Evolutionary conservation across 2,329 filamentous ascomycete species (phyloP).

Genomic region (Aspergillus fijiensis): DNA sequence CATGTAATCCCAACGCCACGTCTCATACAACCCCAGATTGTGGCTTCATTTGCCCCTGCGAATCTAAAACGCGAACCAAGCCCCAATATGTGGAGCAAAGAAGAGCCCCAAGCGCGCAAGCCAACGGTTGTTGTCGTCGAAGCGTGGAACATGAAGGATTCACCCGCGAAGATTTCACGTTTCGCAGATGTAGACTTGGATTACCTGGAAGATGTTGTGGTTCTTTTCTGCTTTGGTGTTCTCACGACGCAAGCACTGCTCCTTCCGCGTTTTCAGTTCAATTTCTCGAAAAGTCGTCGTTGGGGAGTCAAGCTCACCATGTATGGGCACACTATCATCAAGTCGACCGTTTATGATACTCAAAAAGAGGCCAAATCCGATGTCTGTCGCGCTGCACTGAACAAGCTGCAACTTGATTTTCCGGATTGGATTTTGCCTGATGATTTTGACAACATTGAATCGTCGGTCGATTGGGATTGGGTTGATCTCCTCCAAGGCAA

Average conservation of each 20-base stretch:
- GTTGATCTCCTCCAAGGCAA: conserved; percentile 29
- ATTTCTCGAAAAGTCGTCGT: conserved; percentile 8
- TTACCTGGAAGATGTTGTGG: conserved; percentile 10
- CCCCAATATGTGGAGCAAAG: background rate
- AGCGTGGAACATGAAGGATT: background rate
- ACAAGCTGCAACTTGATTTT: conserved; percentile 23
- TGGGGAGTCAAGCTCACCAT: conserved; percentile 32
- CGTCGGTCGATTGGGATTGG: conserved; percentile 30
- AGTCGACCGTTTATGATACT: conserved; percentile 10
- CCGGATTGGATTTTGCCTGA: conserved; percentile 31
- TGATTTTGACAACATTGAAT: conserved; percentile 20
- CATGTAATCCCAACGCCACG: background rate
- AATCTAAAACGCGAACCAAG: background rate
- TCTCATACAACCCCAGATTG: background rate
- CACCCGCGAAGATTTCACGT: background rate
- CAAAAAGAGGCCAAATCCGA: conserved; percentile 24
- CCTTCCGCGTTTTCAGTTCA: conserved; percentile 27
- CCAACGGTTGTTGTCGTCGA: background rate
- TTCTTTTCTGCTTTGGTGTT: conserved; percentile 36
- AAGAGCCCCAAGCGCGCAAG: background rate
- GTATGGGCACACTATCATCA: conserved; percentile 29
- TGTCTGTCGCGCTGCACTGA: conserved; percentile 30
- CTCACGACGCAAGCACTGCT: conserved; percentile 27
- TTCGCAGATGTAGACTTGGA: background rate
- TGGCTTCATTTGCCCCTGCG: background rate